Percentiles rank a stretch among this genome's conserved stretches.
Evolutionary conservation across 2,329 filamentous ascomycete genomes (phyloP).

Genomic region (Diaporthe citrichinensis): DNA sequence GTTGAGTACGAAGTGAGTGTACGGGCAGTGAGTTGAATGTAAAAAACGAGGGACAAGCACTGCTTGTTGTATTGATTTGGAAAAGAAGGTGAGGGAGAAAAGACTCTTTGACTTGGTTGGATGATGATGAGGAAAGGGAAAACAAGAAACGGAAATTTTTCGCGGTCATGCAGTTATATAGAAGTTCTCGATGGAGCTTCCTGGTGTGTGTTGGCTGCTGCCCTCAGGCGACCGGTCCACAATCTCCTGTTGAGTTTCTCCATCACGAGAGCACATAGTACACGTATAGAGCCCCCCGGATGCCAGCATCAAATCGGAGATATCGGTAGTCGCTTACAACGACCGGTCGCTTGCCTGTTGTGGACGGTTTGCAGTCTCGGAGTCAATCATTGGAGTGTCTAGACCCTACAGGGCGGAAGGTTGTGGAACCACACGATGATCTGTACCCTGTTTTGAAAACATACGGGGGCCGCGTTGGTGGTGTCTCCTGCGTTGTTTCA

Average conservation of each 20-base stretch:
- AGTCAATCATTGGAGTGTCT: background rate
- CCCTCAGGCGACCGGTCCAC: background rate
- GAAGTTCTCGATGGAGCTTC: background rate
- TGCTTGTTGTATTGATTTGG: constrained; percentile 26
- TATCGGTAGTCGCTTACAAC: constrained; percentile 7
- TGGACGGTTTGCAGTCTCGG: background rate
- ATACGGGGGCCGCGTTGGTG: constrained; percentile 10
- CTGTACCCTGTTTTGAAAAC: constrained; percentile 8
- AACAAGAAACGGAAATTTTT: background rate
- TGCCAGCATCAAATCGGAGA: constrained; percentile 1
- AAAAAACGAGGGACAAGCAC: constrained; percentile 32
- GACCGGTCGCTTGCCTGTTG: background rate
- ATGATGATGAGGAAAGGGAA: constrained; percentile 23
- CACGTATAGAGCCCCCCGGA: background rate
- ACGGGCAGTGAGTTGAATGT: background rate
- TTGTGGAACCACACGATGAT: constrained; percentile 8
- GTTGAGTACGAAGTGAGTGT: constrained; percentile 9
- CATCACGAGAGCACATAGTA: background rate
- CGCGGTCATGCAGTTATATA: constrained; percentile 20
- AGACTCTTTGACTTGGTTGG: constrained; percentile 33
- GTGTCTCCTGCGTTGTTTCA: constrained; percentile 28
- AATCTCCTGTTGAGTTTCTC: background rate
- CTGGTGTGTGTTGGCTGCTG: background rate
- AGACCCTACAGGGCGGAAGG: constrained; percentile 22
- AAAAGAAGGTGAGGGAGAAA: constrained; percentile 19